Percentiles rank a stretch among this genome's conserved stretches.
Conservation (phyloP, 169 alveolate species). For the Fabrea salina region DNA sequence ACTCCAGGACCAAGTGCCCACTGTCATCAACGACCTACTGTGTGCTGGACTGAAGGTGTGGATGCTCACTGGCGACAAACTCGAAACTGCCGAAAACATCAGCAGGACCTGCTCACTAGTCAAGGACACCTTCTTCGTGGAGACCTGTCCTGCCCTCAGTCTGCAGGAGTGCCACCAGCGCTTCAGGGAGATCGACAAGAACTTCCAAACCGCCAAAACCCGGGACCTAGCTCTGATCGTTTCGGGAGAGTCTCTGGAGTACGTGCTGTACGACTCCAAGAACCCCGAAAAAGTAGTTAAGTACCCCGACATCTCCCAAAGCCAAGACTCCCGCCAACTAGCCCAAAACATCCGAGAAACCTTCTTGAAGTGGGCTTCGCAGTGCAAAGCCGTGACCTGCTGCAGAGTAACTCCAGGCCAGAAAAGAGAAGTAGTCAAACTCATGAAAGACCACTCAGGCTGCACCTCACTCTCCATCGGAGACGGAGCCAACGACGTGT, state of each 20-base stretch:
- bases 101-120: conserved; percentile 76
- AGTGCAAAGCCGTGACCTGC: conserved; percentile 67
- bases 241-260: conserved; percentile 8
- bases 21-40: conserved; percentile 90
- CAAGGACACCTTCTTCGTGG: neutral
- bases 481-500: conserved; percentile 99
- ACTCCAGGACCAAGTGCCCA: conserved; percentile 96
- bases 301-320: neutral
- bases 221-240: neutral
- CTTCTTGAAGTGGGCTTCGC: conserved; percentile 22
- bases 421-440: conserved; percentile 71
- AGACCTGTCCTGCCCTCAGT: neutral
- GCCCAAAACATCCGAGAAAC: neutral
- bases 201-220: neutral
- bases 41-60: conserved; percentile 96
- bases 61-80: conserved; percentile 99
- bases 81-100: conserved; percentile 96
- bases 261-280: neutral
- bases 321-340: neutral
- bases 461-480: conserved; percentile 90
- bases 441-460: conserved; percentile 79
- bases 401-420: conserved; percentile 87
- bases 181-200: neutral
- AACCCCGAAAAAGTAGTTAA: neutral
- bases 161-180: neutral